A percentile compares a stretch with the other conserved stretches of the same genome.
Conservation (phyloP, 305 asterid species). For the Fraxinus paxiana region DNA sequence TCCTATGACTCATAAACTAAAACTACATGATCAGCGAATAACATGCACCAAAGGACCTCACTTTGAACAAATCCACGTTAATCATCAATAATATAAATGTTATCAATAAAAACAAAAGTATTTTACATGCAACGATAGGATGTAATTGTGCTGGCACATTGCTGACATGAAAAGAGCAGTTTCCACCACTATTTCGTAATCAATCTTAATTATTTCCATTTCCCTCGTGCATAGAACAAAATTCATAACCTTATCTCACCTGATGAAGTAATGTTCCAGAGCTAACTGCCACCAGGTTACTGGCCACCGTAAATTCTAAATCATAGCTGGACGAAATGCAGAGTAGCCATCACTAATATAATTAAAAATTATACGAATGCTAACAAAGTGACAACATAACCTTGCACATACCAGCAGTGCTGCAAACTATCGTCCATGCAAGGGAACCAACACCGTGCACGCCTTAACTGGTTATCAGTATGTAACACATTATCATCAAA, state of each 20-base stretch:
- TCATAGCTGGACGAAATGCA: constrained; percentile 64
- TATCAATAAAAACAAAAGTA: not conserved
- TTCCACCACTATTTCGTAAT: not conserved
- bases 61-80: not conserved
- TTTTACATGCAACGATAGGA: not conserved
- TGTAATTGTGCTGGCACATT: not conserved
- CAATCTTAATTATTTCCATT: not conserved
- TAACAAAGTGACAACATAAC: constrained; percentile 19
- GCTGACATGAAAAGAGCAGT: not conserved
- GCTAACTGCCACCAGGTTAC: constrained; percentile 83
- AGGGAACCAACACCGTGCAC: constrained; percentile 99
- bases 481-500: constrained; percentile 70
- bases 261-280: constrained; percentile 90
- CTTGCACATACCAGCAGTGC: constrained; percentile 70
- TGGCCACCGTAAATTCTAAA: constrained; percentile 93
- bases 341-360: constrained; percentile 26
- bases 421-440: constrained; percentile 93
- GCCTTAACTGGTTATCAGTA: constrained; percentile 90
- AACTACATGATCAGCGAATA: not conserved
- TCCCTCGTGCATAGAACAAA: constrained; percentile 5
- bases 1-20: not conserved
- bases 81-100: not conserved
- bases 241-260: constrained; percentile 42
- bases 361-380: constrained; percentile 8
- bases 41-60: not conserved